Base-by-base conservation (phyloP, 2,329 filamentous ascomycete genomes). In the Aaosphaeria pasadenensis region DNA sequence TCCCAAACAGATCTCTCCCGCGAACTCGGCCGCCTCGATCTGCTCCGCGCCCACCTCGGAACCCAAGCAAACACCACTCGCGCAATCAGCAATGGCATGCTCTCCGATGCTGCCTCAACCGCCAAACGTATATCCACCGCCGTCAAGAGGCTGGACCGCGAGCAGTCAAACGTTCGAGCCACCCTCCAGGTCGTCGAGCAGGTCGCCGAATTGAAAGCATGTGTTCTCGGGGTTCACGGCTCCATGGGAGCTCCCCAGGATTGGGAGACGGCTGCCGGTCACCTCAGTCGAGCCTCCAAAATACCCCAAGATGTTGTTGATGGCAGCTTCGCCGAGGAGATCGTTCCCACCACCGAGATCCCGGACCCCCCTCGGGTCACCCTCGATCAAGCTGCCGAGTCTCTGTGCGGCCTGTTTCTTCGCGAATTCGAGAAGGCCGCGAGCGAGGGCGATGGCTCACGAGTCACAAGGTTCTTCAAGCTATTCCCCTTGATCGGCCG, bases 191-290 rank as follows among this genome's bases (percentile, higher is more conserved):
- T 97, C 3, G 94, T 97, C 7, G 92, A 97, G 71, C 91, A 96
- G 74, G 92, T 99, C 11, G 88, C 89, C 5, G 94, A 99, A 77
- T 85, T 99, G 56, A 97, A 97, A 74, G 89, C 94, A 6, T 99
- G 94, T 67, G 89, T 97, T 33, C 84, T 96, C 51, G 94, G 94
- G 39, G 91, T 97, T 7, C 86, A 92, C 29, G 94, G 91, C 13
- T 95, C 89, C 50, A 99, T 99, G 94, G 94, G 92, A 32, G 92
- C 91, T 4, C 90, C 94, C 39, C 94, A 99, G 71, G 94, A 99
- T 74, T 99, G 94, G 94, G 94, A 99, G 71, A 94, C 90, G 3
- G 94, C 94, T 4, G 94, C 94, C 2, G 88, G 82, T 42, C 97
- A 97, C 70, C 80, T 99, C 49, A 84, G 88, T 54, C 83, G 92